Evolutionary conservation across 1,139 yeast species (phyloP).

Genomic region (Zygoascus hellenicus): DNA sequence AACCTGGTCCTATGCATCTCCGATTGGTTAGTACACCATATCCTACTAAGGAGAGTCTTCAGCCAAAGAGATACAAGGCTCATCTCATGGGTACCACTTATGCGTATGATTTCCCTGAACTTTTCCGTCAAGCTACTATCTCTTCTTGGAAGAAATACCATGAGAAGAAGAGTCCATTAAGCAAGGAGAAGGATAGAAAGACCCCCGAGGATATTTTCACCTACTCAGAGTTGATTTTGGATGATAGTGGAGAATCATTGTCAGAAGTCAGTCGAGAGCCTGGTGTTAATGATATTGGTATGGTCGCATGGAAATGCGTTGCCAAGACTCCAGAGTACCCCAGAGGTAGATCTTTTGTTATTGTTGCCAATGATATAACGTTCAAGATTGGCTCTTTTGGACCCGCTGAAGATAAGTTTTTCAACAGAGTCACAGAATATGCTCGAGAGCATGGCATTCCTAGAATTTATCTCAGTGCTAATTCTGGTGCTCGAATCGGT

Average conservation of each 20-base stretch:
- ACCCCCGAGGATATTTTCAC: conserved; percentile 75
- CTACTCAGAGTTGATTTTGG: conserved; percentile 75
- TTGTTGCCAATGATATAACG: conserved; percentile 95
- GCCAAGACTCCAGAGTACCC: conserved; percentile 98
- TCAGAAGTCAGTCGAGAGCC: conserved; percentile 93
- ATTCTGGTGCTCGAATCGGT: conserved; percentile 98
- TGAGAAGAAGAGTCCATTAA: conserved; percentile 14
- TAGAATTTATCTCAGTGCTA: conserved; percentile 90
- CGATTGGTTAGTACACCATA: conserved; percentile 94
- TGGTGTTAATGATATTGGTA: conserved; percentile 91
- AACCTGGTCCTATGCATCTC: conserved; percentile 95
- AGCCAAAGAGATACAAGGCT: conserved; percentile 97
- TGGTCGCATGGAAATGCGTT: conserved; percentile 91
- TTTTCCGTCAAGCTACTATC: conserved; percentile 87
- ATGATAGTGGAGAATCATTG: conserved; percentile 59
- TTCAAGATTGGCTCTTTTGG: conserved; percentile 98
- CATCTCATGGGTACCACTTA: conserved; percentile 98
- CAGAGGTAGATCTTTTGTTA: conserved; percentile 84
- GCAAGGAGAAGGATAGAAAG: conserved; percentile 34
- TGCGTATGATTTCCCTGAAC: conserved; percentile 97
- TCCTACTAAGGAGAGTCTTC: conserved; percentile 95
- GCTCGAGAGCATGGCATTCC: conserved; percentile 92
- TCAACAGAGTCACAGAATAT: conserved; percentile 84
- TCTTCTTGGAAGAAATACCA: conserved; percentile 73
- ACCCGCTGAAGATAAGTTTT: conserved; percentile 91